Evolutionary conservation across 768 basidiomycete genomes (phyloP), one percentile per base, ranked within the genome.

Genomic region (Russula foetens): DNA sequence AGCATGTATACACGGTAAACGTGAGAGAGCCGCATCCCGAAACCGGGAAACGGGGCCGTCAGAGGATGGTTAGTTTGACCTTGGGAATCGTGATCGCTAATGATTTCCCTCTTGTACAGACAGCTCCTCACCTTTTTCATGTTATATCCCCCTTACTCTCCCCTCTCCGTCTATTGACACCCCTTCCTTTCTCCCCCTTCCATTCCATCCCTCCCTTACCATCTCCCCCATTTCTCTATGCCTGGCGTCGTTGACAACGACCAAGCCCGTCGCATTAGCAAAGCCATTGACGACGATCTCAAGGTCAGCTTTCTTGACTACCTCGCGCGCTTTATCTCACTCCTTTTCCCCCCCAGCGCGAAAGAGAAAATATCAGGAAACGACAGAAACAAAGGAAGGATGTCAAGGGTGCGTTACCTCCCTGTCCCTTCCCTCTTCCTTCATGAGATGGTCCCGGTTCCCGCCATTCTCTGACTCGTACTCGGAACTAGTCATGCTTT

Each of bases 211-310:
- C 43, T 49, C 43, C 50, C 46, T n/a, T n/a, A 35, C 35, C 43
- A n/a, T 43, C 5, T 41, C 21, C 15, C 44, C 28, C 17, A 23
- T 35, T 19, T 15, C n/a, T 51, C 46, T 19, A 62, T 60, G 63
- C 63, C 65, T 23, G 63, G 58, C 23, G 56, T 64, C 48, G 59
- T 62, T 15, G 60, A 81, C 29, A 76, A 79, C 23, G 75, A 73
- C 51, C 71, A 76, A n/a, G 79, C 81, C 8, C 69, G 72, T 12
- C 76, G 72, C 38, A 73, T 77, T 58, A 84, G 79, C 69, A 76
- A 75, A 62, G 69, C 72, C 67, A 84, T 84, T 66, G 82, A 84
- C 68, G 80, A 83, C 51, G 82, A 83, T 28, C 70, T 84, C 67
- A 81, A 73, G 72, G 83, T 82, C 44, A 24, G 67, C 63, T 52